A percentile compares a stretch with the other conserved stretches of the same genome.
Conservation (phyloP, 2,329 filamentous ascomycete species). For the Calonectria henricotiae region DNA sequence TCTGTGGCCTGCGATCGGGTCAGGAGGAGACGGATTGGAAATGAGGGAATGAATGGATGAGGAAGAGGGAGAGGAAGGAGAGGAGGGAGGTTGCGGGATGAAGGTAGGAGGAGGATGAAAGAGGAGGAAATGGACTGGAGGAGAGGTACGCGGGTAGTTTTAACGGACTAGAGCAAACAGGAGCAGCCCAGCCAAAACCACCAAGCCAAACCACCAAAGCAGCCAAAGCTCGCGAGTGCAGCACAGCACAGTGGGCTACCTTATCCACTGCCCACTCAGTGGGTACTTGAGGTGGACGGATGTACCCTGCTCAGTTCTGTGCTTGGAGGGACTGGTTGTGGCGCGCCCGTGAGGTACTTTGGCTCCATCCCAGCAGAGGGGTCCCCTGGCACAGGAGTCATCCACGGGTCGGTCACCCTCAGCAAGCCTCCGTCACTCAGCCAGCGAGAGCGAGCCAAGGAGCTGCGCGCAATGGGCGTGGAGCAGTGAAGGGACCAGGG, state of each 20-base stretch:
- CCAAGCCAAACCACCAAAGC: conserved; percentile 32
- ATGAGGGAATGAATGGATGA: conserved; percentile 71
- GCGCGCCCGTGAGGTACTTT: conserved; percentile 34
- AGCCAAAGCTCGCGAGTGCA: conserved; percentile 18
- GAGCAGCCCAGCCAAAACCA: conserved; percentile 20
- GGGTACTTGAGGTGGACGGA: conserved; percentile 28
- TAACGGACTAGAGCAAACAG: conserved; percentile 51
- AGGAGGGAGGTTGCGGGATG: conserved; percentile 61
- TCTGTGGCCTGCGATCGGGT: conserved; percentile 59
- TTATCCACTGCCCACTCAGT: conserved; percentile 25
- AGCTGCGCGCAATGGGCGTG: conserved; percentile 34
- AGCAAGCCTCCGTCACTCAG: conserved; percentile 20
- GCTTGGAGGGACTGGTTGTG: conserved; percentile 33
- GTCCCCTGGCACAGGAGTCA: conserved; percentile 20
- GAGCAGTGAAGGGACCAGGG: conserved; percentile 31
- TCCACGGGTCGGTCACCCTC: conserved; percentile 28
- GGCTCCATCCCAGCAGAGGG: conserved; percentile 31
- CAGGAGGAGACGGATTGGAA: conserved; percentile 67
- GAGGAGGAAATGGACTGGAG: conserved; percentile 72
- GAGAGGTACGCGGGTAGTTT: conserved; percentile 62
- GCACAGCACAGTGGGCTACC: conserved; percentile 25
- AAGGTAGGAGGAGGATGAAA: conserved; percentile 71
- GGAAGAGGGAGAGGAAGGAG: conserved; percentile 60
- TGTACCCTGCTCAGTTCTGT: conserved; percentile 34
- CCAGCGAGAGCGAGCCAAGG: conserved; percentile 32